Percentiles rank a stretch among this genome's conserved stretches.
Conservation (phyloP, 257 asterid species). For the Asclepias syriaca region DNA sequence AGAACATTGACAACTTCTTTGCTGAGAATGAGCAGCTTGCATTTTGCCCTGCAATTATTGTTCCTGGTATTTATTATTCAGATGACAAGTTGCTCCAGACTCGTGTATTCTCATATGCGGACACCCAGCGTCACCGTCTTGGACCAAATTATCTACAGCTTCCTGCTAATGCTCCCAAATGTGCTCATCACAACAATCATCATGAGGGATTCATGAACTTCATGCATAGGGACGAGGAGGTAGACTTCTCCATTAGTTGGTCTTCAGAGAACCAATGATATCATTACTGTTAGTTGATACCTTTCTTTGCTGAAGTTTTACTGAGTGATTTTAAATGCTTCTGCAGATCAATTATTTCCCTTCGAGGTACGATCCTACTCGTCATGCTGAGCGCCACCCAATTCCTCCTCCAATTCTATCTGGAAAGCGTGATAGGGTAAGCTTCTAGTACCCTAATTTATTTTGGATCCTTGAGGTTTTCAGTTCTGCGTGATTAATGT, state of each 20-base stretch:
- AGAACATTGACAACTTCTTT: slow-evolving; percentile 78
- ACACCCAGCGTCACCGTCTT: slow-evolving; percentile 49
- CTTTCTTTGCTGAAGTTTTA: background rate
- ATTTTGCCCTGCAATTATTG: slow-evolving; percentile 44
- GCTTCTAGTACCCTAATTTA: background rate
- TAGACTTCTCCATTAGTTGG: slow-evolving; percentile 5
- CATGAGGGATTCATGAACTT: slow-evolving; percentile 47
- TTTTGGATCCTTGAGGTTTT: background rate
- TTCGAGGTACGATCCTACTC: slow-evolving; percentile 41
- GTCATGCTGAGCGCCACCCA: slow-evolving; percentile 43
- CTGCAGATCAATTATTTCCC: slow-evolving; percentile 46
- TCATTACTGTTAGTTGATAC: background rate
- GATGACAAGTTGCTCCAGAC: slow-evolving; percentile 48
- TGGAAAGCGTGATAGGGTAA: slow-evolving; percentile 46
- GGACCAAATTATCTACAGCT: slow-evolving; percentile 56
- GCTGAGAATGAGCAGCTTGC: slow-evolving; percentile 54
- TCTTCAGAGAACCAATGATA: background rate
- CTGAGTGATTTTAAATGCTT: background rate
- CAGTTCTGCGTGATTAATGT: background rate
- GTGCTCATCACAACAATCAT: slow-evolving; percentile 47
- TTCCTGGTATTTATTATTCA: slow-evolving; percentile 46
- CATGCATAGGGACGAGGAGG: slow-evolving; percentile 58
- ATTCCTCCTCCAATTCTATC: slow-evolving; percentile 33
- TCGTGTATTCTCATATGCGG: slow-evolving; percentile 40
- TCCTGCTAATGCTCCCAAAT: slow-evolving; percentile 49